Conservation (phyloP, 441 rosid genomes). For the Raphanus hybrid region DNA sequence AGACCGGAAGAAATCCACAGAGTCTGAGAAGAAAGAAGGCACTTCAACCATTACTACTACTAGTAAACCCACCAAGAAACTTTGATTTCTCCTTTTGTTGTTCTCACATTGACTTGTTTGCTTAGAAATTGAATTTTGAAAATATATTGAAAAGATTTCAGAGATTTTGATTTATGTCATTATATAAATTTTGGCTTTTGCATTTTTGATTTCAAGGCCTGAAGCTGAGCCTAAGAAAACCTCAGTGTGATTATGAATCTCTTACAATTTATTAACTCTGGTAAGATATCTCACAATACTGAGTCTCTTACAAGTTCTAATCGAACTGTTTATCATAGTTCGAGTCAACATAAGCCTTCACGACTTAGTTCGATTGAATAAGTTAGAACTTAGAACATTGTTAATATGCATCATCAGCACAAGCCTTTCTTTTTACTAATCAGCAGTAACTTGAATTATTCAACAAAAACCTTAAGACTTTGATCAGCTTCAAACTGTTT, state of each 20-base stretch:
- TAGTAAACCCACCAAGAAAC: conserved; percentile 33
- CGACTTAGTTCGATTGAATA: not conserved
- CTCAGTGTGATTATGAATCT: conserved; percentile 6
- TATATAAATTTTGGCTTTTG: conserved; percentile 20
- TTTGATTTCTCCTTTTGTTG: conserved; percentile 26
- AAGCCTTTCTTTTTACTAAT: not conserved
- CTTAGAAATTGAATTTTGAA: conserved; percentile 25
- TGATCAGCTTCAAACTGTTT: not conserved
- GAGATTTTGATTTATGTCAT: conserved; percentile 20
- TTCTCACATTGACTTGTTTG: conserved; percentile 28
- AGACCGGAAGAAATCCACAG: conserved; percentile 78
- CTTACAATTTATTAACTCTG: conserved; percentile 2
- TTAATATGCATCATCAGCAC: not conserved
- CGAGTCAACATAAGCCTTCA: conserved; percentile 27
- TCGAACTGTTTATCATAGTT: conserved; percentile 11
- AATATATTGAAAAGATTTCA: conserved; percentile 22
- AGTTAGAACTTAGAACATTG: not conserved
- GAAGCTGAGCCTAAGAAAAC: conserved; percentile 12
- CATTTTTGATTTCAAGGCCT: conserved; percentile 9
- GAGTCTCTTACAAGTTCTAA: conserved; percentile 18
- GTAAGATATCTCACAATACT: conserved; percentile 6
- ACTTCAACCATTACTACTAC: conserved; percentile 36
- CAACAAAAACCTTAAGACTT: not conserved
- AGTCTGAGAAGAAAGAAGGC: conserved; percentile 59
- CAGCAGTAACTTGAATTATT: not conserved